Conservation (phyloP, 129 eudicot species). For the Pulicaria dysenterica region DNA sequence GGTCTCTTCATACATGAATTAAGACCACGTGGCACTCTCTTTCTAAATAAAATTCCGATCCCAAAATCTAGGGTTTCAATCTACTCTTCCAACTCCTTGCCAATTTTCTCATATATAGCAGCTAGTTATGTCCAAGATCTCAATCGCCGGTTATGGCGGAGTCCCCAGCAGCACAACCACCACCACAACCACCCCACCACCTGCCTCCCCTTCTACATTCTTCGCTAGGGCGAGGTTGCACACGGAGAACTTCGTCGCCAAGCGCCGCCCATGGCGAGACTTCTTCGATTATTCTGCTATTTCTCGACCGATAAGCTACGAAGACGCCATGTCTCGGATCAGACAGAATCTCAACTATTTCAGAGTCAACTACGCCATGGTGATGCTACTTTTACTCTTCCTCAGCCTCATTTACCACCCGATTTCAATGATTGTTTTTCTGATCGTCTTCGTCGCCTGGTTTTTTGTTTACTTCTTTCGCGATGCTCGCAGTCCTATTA, state of each 20-base stretch:
- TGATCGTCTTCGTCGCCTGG: conserved; percentile 56
- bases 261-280: conserved; percentile 73
- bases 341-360: conserved; percentile 55
- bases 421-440: conserved; percentile 58
- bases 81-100: not conserved
- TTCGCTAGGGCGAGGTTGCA: conserved; percentile 27
- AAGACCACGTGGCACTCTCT: conserved; percentile 15
- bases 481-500: conserved; percentile 38
- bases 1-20: not conserved
- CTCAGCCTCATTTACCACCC: conserved; percentile 73
- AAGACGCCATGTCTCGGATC: conserved; percentile 57
- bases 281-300: conserved; percentile 45
- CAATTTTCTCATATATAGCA: not conserved
- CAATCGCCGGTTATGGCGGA: conserved; percentile 34
- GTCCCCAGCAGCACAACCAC: conserved; percentile 21
- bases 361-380: conserved; percentile 61
- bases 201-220: conserved; percentile 20
- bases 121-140: conserved; percentile 39
- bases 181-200: conserved; percentile 21
- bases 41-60: conserved; percentile 2
- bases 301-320: conserved; percentile 48
- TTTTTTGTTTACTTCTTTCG: conserved; percentile 53
- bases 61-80: conserved; percentile 43
- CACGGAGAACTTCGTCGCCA: conserved; percentile 36
- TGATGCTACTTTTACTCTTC: conserved; percentile 52